A percentile compares a stretch with the other conserved stretches of the same genome.
Evolutionary conservation across 129 eudicot genomes (phyloP).

Genomic region (Mikania micrantha): DNA sequence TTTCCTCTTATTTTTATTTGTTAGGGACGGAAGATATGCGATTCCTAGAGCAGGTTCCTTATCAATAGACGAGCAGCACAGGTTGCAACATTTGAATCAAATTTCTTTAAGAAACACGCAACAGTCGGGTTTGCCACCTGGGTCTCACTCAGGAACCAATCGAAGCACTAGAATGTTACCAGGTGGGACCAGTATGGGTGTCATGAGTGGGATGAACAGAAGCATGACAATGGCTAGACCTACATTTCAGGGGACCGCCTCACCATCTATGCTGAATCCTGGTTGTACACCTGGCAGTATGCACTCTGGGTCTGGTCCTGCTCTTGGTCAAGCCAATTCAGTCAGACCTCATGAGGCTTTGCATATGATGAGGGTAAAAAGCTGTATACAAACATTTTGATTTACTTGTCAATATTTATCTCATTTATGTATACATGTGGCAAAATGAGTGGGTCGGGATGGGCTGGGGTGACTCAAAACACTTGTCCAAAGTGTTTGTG

Average conservation of each 20-base stretch:
- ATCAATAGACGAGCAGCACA: constrained; percentile 70
- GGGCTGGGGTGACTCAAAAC: background rate
- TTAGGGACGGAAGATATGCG: constrained; percentile 72
- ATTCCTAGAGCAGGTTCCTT: constrained; percentile 61
- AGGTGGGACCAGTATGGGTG: constrained; percentile 51
- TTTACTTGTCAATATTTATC: background rate
- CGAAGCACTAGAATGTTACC: constrained; percentile 59
- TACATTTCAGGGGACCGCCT: constrained; percentile 49
- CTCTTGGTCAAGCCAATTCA: constrained; percentile 61
- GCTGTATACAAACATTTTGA: background rate
- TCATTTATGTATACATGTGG: background rate
- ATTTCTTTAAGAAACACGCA: constrained; percentile 66
- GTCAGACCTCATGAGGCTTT: constrained; percentile 59
- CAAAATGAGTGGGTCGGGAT: background rate
- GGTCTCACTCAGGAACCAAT: constrained; percentile 52
- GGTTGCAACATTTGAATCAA: constrained; percentile 62
- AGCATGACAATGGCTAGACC: constrained; percentile 59
- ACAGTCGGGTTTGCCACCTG: constrained; percentile 46
- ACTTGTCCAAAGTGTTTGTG: background rate
- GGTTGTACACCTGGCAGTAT: constrained; percentile 38
- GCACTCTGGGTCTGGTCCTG: constrained; percentile 49
- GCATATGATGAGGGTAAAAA: constrained; percentile 56
- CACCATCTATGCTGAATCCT: constrained; percentile 52
- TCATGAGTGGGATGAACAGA: constrained; percentile 45
- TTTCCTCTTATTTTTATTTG: background rate